These are phyloP conservation scores for Agaricus subrufescens DNA, from an alignment of 768 basidiomycete genomes.

Conservation along the genomic window DNA sequence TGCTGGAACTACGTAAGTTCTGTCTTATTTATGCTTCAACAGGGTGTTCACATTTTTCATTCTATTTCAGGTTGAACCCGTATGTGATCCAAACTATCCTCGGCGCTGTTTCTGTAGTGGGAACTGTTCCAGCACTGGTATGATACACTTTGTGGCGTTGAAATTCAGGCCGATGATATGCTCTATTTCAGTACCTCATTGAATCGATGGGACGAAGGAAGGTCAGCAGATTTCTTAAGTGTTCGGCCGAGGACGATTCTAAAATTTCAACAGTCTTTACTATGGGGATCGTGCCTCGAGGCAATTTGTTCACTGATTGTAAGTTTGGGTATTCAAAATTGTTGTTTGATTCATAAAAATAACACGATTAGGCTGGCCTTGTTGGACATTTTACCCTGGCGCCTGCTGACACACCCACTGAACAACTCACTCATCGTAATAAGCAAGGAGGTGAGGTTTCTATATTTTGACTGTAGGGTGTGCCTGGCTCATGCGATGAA, in stretches of 20 bases:
- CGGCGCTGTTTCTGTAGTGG: conserved; percentile 70
- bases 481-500: neutral
- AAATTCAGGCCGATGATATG: neutral
- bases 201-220: conserved; percentile 72
- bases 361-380: conserved; percentile 48
- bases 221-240: conserved; percentile 24
- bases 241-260: neutral
- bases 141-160: conserved; percentile 13
- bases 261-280: conserved; percentile 41
- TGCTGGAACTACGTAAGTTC: conserved; percentile 54
- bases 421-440: conserved; percentile 49
- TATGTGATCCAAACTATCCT: conserved; percentile 75
- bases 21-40: neutral
- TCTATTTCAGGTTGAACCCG: conserved; percentile 43
- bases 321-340: conserved; percentile 13
- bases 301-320: conserved; percentile 61
- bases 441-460: conserved; percentile 38
- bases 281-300: conserved; percentile 59
- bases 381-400: conserved; percentile 69
- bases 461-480: neutral
- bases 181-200: conserved; percentile 44
- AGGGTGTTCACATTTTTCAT: neutral
- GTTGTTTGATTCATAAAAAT: neutral
- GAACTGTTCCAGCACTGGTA: conserved; percentile 65
- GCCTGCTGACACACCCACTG: conserved; percentile 40